Evolutionary conservation across 2,329 filamentous ascomycete species (phyloP), one percentile per base, ranked within the genome.

Genomic region (Penicillium sumatraense): DNA sequence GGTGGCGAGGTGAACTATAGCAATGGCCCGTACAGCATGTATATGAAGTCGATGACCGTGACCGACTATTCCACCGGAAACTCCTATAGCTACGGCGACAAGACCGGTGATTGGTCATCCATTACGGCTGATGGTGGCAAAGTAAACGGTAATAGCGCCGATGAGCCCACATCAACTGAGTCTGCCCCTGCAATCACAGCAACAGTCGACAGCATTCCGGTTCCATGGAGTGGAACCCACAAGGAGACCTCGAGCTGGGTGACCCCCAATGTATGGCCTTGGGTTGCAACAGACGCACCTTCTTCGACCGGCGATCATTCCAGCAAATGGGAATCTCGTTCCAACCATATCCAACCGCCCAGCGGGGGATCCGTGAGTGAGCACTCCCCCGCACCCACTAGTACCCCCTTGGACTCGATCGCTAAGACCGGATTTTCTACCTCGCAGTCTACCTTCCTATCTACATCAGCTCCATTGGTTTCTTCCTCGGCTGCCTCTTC

Each of bases 1-100:
- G 85, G 89, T 52, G 95, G 95, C 13, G 83, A 85, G 46, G 96
- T 91, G 46, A 86, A 97, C 77, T 99, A 95, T 78, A 82, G 83
- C 54, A 69, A 87, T 60, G 93, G 90, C 0, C 95, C 95, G 1
- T 99, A 89, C 78, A 86, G 82, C 60, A 98, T 98, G 93, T 78
- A 84, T 51, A 87, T 98, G 69, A 84, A 89, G 74, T 89, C 84
- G 26, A 76, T 97, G 64, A 80, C 83, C 51, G 85, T 96, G 38
- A 88, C 87, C 49, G 95, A 99, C 78, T 99, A 98, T 79, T 97
- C 93, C 20, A 97, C 93, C 1, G 95, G 95, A 51, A 88, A 83
- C 16, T 80, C 89, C 60, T 99, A 99, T 80, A 81, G 79, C 54
- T 99, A 98, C 78, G 84, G 84, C 62, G 90, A 95, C 72, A 84